phyloP scores from a whole-genome alignment of 257 asterid species.

The Salvia hispanica region DNA sequence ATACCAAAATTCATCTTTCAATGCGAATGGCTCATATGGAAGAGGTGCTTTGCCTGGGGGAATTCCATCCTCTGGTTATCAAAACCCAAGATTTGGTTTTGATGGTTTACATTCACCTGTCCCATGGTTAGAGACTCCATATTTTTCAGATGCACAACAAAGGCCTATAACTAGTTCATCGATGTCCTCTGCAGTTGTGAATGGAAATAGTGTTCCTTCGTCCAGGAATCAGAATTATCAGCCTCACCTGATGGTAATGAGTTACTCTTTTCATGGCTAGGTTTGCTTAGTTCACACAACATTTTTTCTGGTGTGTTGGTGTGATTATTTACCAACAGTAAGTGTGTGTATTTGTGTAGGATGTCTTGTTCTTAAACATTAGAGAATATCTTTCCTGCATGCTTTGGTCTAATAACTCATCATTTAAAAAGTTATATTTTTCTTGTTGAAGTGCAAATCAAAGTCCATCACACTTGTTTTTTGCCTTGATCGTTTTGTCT shows the following conservation, averaged over 20 bases:
- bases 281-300: background rate
- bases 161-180: conserved; percentile 47
- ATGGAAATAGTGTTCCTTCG: conserved; percentile 46
- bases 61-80: conserved; percentile 52
- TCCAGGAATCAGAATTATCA: conserved; percentile 50
- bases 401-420: background rate
- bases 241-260: conserved; percentile 51
- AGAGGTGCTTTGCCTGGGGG: conserved; percentile 56
- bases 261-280: background rate
- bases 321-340: background rate
- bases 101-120: conserved; percentile 64
- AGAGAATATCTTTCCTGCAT: background rate
- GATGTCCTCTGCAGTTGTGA: conserved; percentile 42
- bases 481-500: conserved; percentile 8
- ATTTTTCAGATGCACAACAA: conserved; percentile 55
- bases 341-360: background rate
- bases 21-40: conserved; percentile 45
- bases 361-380: background rate
- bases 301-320: background rate
- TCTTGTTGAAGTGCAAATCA: background rate
- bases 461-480: background rate
- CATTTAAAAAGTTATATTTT: background rate
- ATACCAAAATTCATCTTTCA: conserved; percentile 46
- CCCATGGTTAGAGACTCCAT: conserved; percentile 64
- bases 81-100: conserved; percentile 59